These are phyloP conservation scores for Xylariales sp. DNA, from an alignment of 2,329 filamentous ascomycete genomes.

Conservation along the genomic window DNA sequence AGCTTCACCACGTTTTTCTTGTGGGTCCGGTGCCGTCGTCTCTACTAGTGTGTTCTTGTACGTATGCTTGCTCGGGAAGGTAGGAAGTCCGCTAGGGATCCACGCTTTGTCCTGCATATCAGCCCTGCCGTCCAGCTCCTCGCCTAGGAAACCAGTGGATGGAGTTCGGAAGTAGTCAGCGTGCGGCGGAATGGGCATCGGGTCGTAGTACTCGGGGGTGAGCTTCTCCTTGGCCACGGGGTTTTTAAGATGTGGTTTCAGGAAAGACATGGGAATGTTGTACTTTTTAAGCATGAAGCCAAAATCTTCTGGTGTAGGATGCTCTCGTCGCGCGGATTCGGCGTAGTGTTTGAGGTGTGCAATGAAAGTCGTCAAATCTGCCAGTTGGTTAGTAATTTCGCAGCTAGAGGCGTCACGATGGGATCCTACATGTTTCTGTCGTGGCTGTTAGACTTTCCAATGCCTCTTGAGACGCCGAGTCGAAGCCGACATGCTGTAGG, in stretches of 20 bases:
- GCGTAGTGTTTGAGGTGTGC: constrained; percentile 42
- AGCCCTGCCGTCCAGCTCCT: constrained; percentile 52
- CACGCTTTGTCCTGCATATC: constrained; percentile 53
- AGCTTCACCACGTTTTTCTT: constrained; percentile 56
- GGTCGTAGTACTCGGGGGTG: constrained; percentile 32
- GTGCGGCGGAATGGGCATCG: constrained; percentile 31
- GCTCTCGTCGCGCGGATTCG: constrained; percentile 44
- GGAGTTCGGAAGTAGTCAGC: constrained; percentile 31
- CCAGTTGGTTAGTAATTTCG: constrained; percentile 16
- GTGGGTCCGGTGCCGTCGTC: constrained; percentile 35
- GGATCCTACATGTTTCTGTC: constrained; percentile 57
- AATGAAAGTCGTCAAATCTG: constrained; percentile 48
- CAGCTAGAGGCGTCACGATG: constrained; percentile 5
- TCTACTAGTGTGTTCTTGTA: constrained; percentile 54
- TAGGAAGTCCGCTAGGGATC: constrained; percentile 55
- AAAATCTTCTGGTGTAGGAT: constrained; percentile 54
- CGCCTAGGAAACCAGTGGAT: constrained; percentile 41
- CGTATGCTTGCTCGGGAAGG: constrained; percentile 61
- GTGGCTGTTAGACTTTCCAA: constrained; percentile 53
- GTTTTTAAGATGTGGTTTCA: constrained; percentile 53
- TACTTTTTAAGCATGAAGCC: constrained; percentile 46
- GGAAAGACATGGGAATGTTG: constrained; percentile 44
- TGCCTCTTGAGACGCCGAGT: constrained; percentile 48
- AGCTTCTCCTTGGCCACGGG: constrained; percentile 39
- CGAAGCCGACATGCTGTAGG: constrained; percentile 55